Base-by-base conservation (phyloP, 2,329 filamentous ascomycete species). In the Exophiala sp. region DNA sequence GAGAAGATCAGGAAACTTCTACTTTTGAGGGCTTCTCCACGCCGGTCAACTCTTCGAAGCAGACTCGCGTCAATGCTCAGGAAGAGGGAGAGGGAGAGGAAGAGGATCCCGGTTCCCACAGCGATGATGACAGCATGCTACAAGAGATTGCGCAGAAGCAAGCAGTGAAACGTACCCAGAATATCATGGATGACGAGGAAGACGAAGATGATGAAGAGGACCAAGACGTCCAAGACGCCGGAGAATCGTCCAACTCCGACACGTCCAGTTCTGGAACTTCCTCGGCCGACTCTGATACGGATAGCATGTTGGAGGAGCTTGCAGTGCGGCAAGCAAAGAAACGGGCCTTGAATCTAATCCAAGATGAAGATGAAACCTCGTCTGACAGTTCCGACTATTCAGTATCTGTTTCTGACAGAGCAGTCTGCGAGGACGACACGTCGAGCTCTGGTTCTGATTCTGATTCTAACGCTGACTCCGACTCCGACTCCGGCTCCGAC, bases 91-190 rank as follows among this genome's bases (percentile, higher is more conserved):
- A 41, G 13, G 27, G 32, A 40, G 8, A 29, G 29, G 37, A 41
- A n/a, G 18, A 23, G 10, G 47, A 43, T 8, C 37, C 22, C 10
- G 24, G 24, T n/a, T 16, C 40, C 1, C 29, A 47, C 43, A 55
- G 43, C 4, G 46, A 50, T 21, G 63, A 61, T 13, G 68, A 68
- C 16, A 68, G 73, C 46, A 53, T 73, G 2, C 62, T 63, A 10
- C 66, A 73, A 21, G 73, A 77, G 48, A 63, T 75, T n/a, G 64
- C 70, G 39, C 68, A 69, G 21, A 58, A 76, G 1, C 64, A 66
- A 32, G 64, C 70, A 4, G 72, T 75, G 34, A 70, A 70, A 47
- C 22, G 29, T 14, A 27, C 24, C 10, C 23, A 30, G 18, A 52
- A 55, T 35, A 22, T 51, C 8, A 19, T 30, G 6, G 24, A 22